Percentiles rank a stretch among this genome's conserved stretches.
Conservation (phyloP, 495 filamentous ascomycete species). For the Aspergillus indologenus region DNA sequence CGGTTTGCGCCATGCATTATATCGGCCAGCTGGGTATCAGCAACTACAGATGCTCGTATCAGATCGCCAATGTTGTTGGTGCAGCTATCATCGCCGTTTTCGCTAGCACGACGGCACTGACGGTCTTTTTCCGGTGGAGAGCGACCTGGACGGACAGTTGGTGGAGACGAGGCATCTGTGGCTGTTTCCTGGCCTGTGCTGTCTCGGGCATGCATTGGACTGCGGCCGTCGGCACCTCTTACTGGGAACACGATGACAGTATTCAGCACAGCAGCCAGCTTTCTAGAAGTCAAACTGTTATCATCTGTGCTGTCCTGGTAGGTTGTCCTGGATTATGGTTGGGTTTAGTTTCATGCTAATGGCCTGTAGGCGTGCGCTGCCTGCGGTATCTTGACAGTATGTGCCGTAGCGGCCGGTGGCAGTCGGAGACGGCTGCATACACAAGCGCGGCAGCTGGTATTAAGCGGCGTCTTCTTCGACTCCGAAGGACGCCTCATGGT, state of each 20-base stretch:
- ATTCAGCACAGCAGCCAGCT: slow-evolving; percentile 30
- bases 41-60: slow-evolving; percentile 68
- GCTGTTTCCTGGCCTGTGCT: slow-evolving; percentile 63
- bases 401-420: slow-evolving; percentile 56
- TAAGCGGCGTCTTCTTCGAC: slow-evolving; percentile 77
- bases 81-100: slow-evolving; percentile 68
- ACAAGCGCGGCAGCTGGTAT: slow-evolving; percentile 72
- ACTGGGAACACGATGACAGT: slow-evolving; percentile 42
- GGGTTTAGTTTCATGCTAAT: slow-evolving; percentile 15
- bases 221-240: slow-evolving; percentile 67
- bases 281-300: slow-evolving; percentile 56
- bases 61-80: slow-evolving; percentile 56
- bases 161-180: slow-evolving; percentile 69
- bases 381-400: slow-evolving; percentile 54
- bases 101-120: slow-evolving; percentile 63
- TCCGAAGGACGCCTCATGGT: slow-evolving; percentile 72
- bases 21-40: slow-evolving; percentile 76
- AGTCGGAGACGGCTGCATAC: slow-evolving; percentile 53
- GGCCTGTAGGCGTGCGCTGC: slow-evolving; percentile 50
- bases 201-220: slow-evolving; percentile 91
- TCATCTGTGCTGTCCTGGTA: slow-evolving; percentile 65
- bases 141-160: slow-evolving; percentile 75
- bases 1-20: slow-evolving; percentile 89
- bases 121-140: slow-evolving; percentile 73
- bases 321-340: slow-evolving; percentile 20